Evolutionary conservation across 345 rosid genomes (phyloP).

Genomic region (Cardamine chenopodiifolia): DNA sequence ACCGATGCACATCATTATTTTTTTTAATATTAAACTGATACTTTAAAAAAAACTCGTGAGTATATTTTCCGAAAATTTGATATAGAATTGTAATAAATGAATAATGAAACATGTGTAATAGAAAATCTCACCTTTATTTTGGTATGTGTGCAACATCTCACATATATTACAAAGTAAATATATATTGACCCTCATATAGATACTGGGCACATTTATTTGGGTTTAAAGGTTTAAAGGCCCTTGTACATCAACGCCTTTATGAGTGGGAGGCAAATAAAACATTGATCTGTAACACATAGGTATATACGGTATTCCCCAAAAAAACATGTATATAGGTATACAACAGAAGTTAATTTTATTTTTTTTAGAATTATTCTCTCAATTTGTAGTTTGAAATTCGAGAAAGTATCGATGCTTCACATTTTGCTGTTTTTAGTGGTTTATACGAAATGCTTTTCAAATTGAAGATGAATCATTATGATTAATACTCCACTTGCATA

Average conservation of each 20-base stretch:
- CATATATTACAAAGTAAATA: neutral
- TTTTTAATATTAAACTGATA: neutral
- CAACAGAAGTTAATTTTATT: neutral
- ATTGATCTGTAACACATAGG: neutral
- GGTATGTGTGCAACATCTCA: neutral
- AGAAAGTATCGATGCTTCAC: conserved; percentile 1
- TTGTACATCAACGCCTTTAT: neutral
- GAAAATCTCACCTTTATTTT: neutral
- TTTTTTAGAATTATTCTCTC: neutral
- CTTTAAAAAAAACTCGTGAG: neutral
- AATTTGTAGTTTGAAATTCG: neutral
- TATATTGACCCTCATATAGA: neutral
- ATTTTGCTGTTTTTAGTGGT: conserved; percentile 16
- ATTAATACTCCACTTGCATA: neutral
- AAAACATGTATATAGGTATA: neutral
- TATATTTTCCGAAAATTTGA: neutral
- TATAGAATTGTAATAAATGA: too few species aligned
- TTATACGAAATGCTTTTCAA: conserved; percentile 11
- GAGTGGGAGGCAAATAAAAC: too few species aligned
- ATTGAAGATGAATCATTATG: neutral
- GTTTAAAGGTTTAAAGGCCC: neutral
- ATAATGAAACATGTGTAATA: neutral
- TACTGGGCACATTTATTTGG: neutral
- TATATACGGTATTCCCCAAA: neutral
- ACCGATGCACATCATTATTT: neutral